Conservation (phyloP, 768 basidiomycete genomes). For the Podaxis pistillaris region DNA sequence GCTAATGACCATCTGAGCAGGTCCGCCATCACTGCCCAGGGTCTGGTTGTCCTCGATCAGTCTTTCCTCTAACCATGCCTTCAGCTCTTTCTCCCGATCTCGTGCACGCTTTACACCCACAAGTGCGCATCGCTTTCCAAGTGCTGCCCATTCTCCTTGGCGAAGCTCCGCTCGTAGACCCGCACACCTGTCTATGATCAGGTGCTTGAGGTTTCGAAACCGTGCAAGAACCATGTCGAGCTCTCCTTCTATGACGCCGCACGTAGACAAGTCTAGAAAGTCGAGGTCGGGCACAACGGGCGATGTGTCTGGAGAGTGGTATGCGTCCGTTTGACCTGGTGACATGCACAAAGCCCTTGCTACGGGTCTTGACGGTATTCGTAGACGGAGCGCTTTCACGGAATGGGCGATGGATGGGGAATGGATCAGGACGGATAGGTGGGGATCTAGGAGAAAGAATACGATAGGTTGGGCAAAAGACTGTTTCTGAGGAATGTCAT, state of each 20-base stretch:
- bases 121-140: conserved; percentile 63
- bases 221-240: conserved; percentile 52
- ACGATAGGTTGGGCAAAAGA: conserved; percentile 85
- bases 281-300: conserved; percentile 43
- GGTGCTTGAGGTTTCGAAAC: conserved; percentile 52
- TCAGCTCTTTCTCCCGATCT: conserved; percentile 65
- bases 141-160: conserved; percentile 53
- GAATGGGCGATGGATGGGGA: conserved; percentile 47
- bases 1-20: conserved; percentile 12
- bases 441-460: conserved; percentile 67
- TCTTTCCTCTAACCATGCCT: conserved; percentile 42
- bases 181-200: conserved; percentile 71
- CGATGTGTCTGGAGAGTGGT: conserved; percentile 11
- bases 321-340: conserved; percentile 6
- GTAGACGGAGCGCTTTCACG: conserved; percentile 60
- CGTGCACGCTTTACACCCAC: conserved; percentile 59
- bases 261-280: conserved; percentile 78
- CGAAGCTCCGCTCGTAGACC: conserved; percentile 53
- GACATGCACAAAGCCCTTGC: conserved; percentile 37
- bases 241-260: conserved; percentile 50
- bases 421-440: conserved; percentile 43
- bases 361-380: conserved; percentile 68
- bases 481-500: conserved; percentile 23
- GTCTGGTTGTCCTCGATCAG: conserved; percentile 15
- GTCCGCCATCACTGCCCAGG: conserved; percentile 12